A percentile compares a stretch with the other conserved stretches of the same genome.
Evolutionary conservation across 495 filamentous ascomycete species (phyloP).

Genomic region (Sordaria brevicollis): DNA sequence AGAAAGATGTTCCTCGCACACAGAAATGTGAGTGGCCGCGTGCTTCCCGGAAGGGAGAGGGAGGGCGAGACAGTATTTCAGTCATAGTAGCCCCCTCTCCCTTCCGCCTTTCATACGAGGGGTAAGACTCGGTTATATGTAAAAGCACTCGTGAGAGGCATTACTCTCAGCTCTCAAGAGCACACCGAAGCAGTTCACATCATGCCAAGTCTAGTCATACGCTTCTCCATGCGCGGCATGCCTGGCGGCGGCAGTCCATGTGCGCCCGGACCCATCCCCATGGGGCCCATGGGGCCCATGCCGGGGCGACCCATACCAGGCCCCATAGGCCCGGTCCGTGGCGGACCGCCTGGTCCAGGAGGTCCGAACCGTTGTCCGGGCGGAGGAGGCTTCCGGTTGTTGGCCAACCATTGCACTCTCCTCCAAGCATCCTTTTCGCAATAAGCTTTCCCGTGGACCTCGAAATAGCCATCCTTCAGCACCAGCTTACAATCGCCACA

Average conservation of each 20-base stretch:
- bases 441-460: conserved; percentile 45
- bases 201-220: conserved; percentile 83
- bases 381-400: conserved; percentile 4
- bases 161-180: not conserved
- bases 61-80: not conserved
- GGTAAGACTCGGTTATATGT: not conserved
- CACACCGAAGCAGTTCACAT: conserved; percentile 39
- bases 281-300: not conserved
- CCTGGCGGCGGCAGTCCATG: conserved; percentile 1
- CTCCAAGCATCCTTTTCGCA: conserved; percentile 80
- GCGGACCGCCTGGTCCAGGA: conserved; percentile 1
- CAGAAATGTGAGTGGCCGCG: not conserved
- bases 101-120: not conserved
- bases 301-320: conserved; percentile 5
- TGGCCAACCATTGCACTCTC: conserved; percentile 26
- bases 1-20: not conserved
- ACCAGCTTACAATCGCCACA: conserved; percentile 54
- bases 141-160: not conserved
- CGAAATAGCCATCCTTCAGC: conserved; percentile 56
- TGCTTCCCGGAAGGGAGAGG: not conserved
- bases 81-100: not conserved
- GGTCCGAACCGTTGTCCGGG: conserved; percentile 6
- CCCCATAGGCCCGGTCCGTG: conserved; percentile 3
- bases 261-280: conserved; percentile 10
- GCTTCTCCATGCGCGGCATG: conserved; percentile 50